Percentiles rank a stretch among this genome's conserved stretches.
Conservation (phyloP, 108 stramenopile genomes). For the Discostella stelligeroides region DNA sequence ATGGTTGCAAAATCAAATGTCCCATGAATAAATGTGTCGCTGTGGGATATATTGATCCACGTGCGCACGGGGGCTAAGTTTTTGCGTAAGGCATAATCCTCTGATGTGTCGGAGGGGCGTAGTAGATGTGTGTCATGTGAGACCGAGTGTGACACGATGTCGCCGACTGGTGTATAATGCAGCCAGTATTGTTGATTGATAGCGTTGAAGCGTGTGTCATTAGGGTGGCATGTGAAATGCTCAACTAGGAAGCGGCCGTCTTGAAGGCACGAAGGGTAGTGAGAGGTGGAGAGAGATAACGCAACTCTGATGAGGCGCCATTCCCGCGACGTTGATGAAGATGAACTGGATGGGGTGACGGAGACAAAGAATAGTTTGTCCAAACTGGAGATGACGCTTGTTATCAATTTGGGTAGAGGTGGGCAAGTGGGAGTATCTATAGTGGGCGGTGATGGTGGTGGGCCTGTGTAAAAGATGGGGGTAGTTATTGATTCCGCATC, state of each 20-base stretch:
- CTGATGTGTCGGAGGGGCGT: background rate
- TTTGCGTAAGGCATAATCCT: background rate
- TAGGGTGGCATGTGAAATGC: background rate
- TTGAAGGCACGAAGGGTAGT: background rate
- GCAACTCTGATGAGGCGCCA: background rate
- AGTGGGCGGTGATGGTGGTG: background rate
- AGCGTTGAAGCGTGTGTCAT: background rate
- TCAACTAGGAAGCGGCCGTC: background rate
- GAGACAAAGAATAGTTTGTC: constrained; percentile 21
- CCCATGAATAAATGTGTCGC: background rate
- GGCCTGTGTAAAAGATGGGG: background rate
- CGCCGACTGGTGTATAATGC: background rate
- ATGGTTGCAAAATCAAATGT: background rate
- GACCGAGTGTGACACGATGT: background rate
- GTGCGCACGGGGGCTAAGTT: background rate
- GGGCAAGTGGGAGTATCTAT: background rate
- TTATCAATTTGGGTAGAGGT: background rate
- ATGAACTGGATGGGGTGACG: background rate
- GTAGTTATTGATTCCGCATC: background rate
- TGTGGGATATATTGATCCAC: background rate
- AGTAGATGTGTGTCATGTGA: background rate
- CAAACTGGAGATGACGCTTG: background rate
- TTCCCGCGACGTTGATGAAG: background rate
- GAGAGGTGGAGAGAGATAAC: background rate
- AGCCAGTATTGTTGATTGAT: constrained; percentile 1